Evolutionary conservation across 306 rosid genomes (phyloP).

Genomic region (Fragaria ananassa): DNA sequence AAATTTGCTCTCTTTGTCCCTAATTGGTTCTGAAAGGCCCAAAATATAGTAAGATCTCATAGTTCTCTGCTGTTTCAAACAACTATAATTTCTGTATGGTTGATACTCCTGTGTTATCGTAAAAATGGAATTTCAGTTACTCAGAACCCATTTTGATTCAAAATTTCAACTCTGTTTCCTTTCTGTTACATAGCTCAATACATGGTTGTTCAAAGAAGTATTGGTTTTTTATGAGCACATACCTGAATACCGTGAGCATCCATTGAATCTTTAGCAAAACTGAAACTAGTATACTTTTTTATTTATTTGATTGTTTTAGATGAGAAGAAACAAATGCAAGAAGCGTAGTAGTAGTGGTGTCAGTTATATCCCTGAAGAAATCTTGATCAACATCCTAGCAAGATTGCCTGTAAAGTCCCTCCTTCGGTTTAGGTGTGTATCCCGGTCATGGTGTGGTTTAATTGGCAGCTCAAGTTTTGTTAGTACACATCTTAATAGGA

Average conservation of each 20-base stretch:
- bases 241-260: neutral
- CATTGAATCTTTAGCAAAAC: neutral
- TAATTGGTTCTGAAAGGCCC: neutral
- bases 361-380: constrained; percentile 6
- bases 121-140: neutral
- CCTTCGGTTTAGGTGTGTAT: neutral
- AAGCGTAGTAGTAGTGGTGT: neutral
- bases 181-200: neutral
- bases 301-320: neutral
- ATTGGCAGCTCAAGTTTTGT: constrained; percentile 1
- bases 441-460: neutral
- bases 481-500: neutral
- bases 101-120: neutral
- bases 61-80: neutral
- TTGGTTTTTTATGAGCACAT: neutral
- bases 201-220: neutral
- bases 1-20: neutral
- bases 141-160: neutral
- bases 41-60: neutral
- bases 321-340: neutral
- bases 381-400: neutral
- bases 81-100: neutral
- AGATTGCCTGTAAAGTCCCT: neutral
- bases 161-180: neutral
- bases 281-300: neutral